Evolutionary conservation across 169 alveolate species (phyloP).

Genomic region (Besnoitia besnoiti): DNA sequence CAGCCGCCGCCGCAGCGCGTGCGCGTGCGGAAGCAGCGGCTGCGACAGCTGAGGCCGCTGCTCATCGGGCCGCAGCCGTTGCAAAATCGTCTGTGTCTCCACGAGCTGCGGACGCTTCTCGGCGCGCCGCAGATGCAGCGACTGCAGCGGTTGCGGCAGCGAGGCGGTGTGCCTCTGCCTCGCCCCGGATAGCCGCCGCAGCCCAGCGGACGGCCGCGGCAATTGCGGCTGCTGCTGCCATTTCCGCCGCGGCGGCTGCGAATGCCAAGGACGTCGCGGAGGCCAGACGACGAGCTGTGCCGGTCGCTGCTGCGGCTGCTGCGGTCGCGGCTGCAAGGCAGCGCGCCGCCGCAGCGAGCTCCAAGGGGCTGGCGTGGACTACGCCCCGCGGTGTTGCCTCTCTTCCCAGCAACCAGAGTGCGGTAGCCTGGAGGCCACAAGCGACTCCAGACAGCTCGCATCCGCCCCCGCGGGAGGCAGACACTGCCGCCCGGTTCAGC

Average conservation of each 20-base stretch:
- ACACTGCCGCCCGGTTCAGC: too few species aligned
- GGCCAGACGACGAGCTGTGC: background rate
- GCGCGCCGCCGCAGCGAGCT: background rate
- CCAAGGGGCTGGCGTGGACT: too few species aligned
- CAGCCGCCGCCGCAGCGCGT: conserved; percentile 49
- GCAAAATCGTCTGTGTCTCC: background rate
- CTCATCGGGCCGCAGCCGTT: conserved; percentile 55
- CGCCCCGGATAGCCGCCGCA: conserved; percentile 4
- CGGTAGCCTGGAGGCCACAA: too few species aligned
- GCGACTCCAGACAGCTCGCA: too few species aligned
- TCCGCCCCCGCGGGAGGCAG: too few species aligned
- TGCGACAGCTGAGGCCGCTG: conserved; percentile 63
- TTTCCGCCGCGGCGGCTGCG: conserved; percentile 24
- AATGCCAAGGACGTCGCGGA: background rate
- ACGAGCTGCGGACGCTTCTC: background rate
- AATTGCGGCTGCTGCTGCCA: conserved; percentile 26
- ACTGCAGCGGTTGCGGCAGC: conserved; percentile 9
- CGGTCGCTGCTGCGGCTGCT: conserved; percentile 15
- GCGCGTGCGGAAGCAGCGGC: conserved; percentile 60
- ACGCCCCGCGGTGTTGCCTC: too few species aligned
- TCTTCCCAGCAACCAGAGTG: too few species aligned
- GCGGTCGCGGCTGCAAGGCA: conserved; percentile 31
- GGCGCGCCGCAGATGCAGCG: conserved; percentile 19
- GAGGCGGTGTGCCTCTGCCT: conserved; percentile 24
- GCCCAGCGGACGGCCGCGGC: conserved; percentile 42